Base-by-base conservation (phyloP, 176 grass and related monocot genomes). In the Musa beccarii region DNA sequence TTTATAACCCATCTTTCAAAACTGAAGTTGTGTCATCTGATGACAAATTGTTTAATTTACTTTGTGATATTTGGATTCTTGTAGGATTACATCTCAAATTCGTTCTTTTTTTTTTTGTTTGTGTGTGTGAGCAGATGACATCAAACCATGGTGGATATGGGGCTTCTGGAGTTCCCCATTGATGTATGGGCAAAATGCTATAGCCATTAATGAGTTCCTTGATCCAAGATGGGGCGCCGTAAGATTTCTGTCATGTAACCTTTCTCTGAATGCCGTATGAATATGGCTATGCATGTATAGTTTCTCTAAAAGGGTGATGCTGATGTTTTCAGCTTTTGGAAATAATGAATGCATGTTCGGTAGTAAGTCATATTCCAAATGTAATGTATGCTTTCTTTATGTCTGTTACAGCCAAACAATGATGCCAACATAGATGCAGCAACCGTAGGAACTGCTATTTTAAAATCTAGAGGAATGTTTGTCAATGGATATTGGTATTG, bases 111-210 rank as follows among this genome's bases (percentile, higher is more conserved):
- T 2, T 20, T 23, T 28, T 19, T 70, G 21, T 70, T 2, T 20
- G 14, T 82, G 69, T 20, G 14, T 82, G 69, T 76, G 25, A 12
- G 67, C 75, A 97, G 94, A 82, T 83, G 90, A 97, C 75, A 87
- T 97, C 71, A 79, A 87, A 67, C 84, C 90, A 74, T 97, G 94
- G 94, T 97, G 94, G 93, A 92, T 90, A 69, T 96, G 93, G 93
- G 87, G 77, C 52, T 96, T 84, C 68, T 96, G 93, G 93, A 76
- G 77, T 81, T 96, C 93, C 83, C 93, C 93, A 50, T 70, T 96
- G 78, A 90, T 90, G 89, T 96, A 96, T 28, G 91, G 93, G 3
- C 83, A 90, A 23, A 92, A 96, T 73, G 89, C 93, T 2, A 80
- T 96, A 86, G 83, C 88, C 63, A 19, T 90, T 57, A 96, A 96